These are phyloP conservation scores for Sporothrix pallida DNA, from an alignment of 2,329 filamentous ascomycete species.

Conservation along the genomic window DNA sequence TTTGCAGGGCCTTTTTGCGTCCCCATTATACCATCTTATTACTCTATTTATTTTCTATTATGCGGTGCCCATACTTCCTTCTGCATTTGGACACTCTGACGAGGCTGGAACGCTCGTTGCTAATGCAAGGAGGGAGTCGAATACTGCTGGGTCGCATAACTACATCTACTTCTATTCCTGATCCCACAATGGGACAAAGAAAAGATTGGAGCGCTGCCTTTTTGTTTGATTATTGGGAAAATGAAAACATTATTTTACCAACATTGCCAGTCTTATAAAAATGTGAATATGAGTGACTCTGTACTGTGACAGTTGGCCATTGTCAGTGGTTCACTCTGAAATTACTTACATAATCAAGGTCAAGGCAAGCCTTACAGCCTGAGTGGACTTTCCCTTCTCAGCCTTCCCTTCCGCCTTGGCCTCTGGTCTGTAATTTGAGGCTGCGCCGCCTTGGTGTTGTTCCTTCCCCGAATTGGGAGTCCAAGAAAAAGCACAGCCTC, in stretches of 20 bases:
- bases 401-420: constrained; percentile 7
- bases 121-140: too few relatives aligned
- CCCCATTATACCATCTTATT: too few relatives aligned
- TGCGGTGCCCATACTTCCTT: too few relatives aligned
- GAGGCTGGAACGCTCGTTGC: neutral
- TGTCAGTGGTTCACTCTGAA: too few relatives aligned
- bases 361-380: neutral
- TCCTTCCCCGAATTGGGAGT: neutral
- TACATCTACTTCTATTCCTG: neutral
- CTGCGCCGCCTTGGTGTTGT: neutral
- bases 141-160: neutral
- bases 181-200: neutral
- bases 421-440: neutral
- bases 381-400: neutral
- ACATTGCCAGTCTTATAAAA: too few relatives aligned
- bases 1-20: too few relatives aligned
- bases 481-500: neutral
- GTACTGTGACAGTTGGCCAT: too few relatives aligned
- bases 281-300: too few relatives aligned
- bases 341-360: too few relatives aligned
- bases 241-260: neutral
- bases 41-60: too few relatives aligned
- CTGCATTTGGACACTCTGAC: too few relatives aligned
- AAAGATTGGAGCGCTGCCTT: neutral
- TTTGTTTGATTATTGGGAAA: neutral